These are phyloP conservation scores for Lasiodiplodia sp. DNA, from an alignment of 2,329 filamentous ascomycete species.

Conservation along the genomic window DNA sequence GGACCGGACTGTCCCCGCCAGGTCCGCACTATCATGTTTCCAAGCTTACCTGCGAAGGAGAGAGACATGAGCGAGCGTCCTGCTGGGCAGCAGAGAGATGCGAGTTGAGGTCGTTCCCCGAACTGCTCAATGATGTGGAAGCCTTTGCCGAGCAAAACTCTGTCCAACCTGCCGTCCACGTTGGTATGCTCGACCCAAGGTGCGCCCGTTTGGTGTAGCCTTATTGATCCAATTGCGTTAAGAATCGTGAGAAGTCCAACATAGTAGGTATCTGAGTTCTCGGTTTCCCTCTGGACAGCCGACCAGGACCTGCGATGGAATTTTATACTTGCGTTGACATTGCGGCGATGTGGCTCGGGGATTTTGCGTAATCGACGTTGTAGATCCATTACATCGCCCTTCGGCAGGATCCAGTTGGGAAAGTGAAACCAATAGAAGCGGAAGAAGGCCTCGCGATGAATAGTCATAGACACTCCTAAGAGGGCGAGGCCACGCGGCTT, in stretches of 20 bases:
- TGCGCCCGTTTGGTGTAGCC: background rate
- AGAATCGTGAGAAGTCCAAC: background rate
- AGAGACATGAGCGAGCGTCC: background rate
- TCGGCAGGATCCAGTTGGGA: background rate
- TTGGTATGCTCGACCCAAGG: background rate
- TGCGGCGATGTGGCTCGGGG: background rate
- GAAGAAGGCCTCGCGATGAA: background rate
- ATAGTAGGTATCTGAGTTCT: background rate
- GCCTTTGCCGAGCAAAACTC: background rate
- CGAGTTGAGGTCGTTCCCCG: no score
- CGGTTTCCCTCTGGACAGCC: background rate
- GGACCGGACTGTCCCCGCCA: no score
- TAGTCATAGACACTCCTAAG: background rate
- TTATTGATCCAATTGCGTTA: background rate
- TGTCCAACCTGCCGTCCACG: background rate
- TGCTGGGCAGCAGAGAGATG: no score
- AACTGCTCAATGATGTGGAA: background rate
- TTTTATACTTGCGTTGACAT: background rate
- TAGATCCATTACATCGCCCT: background rate
- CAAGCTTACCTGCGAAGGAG: background rate
- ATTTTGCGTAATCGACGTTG: background rate
- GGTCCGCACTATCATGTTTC: background rate
- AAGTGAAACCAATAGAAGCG: conserved; percentile 23
- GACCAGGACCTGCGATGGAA: background rate
- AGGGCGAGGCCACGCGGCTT: conserved; percentile 1